A percentile compares a stretch with the other conserved stretches of the same genome.
These are phyloP conservation scores for Yamadazyma siamensis DNA, from an alignment of 1,139 yeast species.

Conservation along the genomic window DNA sequence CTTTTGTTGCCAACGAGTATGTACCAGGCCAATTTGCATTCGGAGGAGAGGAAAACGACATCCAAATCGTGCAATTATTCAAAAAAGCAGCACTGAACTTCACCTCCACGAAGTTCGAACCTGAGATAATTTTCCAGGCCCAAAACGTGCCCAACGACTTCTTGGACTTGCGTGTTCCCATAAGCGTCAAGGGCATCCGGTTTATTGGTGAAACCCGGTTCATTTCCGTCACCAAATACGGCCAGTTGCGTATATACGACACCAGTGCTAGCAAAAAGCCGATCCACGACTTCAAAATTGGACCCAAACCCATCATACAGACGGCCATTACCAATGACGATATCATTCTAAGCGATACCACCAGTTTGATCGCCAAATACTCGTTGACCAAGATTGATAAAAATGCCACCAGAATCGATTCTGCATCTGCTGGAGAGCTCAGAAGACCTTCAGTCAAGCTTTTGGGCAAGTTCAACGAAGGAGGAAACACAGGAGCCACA, in stretches of 20 bases:
- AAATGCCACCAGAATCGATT: conserved; percentile 34
- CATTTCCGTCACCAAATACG: conserved; percentile 65
- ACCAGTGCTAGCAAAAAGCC: conserved; percentile 63
- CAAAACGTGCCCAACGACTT: conserved; percentile 68
- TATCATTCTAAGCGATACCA: conserved; percentile 55
- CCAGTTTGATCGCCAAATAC: conserved; percentile 51
- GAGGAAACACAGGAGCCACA: conserved; percentile 47
- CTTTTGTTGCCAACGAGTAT: conserved; percentile 45
- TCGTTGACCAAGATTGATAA: conserved; percentile 39
- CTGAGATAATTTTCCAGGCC: conserved; percentile 44
- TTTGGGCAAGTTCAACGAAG: conserved; percentile 41
- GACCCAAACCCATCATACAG: conserved; percentile 47
- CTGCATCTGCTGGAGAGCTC: conserved; percentile 45
- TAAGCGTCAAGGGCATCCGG: conserved; percentile 54
- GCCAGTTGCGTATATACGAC: conserved; percentile 63
- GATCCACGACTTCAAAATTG: conserved; percentile 41
- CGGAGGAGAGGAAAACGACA: conserved; percentile 74
- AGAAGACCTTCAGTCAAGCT: conserved; percentile 36
- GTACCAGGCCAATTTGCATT: conserved; percentile 52
- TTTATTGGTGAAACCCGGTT: conserved; percentile 45
- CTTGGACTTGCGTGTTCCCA: conserved; percentile 64
- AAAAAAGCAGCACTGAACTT: conserved; percentile 18
- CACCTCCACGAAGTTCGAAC: conserved; percentile 15
- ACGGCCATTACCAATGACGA: conserved; percentile 34
- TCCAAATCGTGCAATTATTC: conserved; percentile 48